phyloP scores from a whole-genome alignment of 2,329 filamentous ascomycete genomes.

The Colletotrichum sp. region DNA sequence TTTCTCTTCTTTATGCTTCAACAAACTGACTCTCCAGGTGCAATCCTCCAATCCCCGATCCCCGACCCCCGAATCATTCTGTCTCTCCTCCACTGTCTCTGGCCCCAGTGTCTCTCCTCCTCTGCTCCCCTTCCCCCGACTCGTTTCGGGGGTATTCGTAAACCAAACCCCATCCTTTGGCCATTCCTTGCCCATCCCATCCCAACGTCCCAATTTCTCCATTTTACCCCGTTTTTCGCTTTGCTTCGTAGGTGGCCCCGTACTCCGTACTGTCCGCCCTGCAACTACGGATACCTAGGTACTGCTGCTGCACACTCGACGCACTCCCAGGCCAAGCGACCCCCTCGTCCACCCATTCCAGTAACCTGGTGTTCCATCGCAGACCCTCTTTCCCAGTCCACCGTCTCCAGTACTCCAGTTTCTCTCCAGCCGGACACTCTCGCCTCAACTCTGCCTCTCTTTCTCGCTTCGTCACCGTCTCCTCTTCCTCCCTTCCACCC shows the following conservation, averaged over 20 bases:
- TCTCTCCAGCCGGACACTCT: not conserved
- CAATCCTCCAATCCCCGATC: not conserved
- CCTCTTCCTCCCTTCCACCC: not conserved
- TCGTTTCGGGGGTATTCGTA: not conserved
- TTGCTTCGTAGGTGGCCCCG: not conserved
- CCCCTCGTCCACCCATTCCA: conserved; percentile 3
- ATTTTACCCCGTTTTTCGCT: conserved; percentile 17
- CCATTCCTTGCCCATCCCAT: not conserved
- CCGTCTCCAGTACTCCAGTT: conserved; percentile 6
- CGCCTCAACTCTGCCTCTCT: not conserved
- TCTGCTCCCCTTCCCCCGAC: not conserved
- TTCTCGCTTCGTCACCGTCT: not conserved
- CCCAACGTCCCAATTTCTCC: conserved; percentile 2
- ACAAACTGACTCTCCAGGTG: not conserved
- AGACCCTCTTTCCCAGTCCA: conserved; percentile 8
- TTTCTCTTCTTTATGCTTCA: not conserved
- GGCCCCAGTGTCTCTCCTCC: not conserved
- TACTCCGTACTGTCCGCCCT: not conserved
- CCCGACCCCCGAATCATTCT: not conserved
- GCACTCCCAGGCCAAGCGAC: not conserved
- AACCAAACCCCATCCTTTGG: not conserved
- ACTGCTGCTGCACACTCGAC: not conserved
- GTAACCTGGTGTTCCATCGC: conserved; percentile 15
- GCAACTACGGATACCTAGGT: not conserved
- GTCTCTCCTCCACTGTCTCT: not conserved